phyloP scores from a whole-genome alignment of 345 rosid species.

The Lenwebbia sp. region DNA sequence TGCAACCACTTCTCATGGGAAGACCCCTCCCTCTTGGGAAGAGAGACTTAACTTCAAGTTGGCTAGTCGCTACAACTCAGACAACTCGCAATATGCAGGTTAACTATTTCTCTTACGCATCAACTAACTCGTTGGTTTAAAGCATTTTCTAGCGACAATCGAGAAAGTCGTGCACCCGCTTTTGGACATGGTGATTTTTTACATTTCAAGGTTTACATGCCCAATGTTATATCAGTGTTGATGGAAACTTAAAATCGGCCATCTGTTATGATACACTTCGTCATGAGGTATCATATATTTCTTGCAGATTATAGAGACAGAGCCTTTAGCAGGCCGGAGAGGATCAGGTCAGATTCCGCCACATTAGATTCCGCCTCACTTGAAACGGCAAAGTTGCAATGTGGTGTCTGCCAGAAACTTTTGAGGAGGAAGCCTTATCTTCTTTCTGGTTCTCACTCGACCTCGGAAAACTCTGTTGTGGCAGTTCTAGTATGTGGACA shows the following conservation, averaged over 20 bases:
- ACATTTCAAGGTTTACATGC: neutral
- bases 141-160: neutral
- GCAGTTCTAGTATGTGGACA: slow-evolving; percentile 64
- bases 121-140: neutral
- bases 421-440: slow-evolving; percentile 34
- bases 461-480: slow-evolving; percentile 31
- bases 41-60: slow-evolving; percentile 33
- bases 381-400: slow-evolving; percentile 25
- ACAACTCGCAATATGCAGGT: slow-evolving; percentile 24
- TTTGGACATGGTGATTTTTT: neutral
- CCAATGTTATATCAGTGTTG: neutral
- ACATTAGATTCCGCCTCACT: slow-evolving; percentile 15
- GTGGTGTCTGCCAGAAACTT: slow-evolving; percentile 46
- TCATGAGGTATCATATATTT: neutral
- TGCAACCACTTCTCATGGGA: slow-evolving; percentile 40
- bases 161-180: neutral
- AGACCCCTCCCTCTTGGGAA: slow-evolving; percentile 13
- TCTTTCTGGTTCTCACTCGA: slow-evolving; percentile 19
- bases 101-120: neutral
- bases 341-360: slow-evolving; percentile 29
- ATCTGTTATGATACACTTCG: neutral
- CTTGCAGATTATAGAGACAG: slow-evolving; percentile 29
- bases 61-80: slow-evolving; percentile 15
- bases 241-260: neutral
- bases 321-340: slow-evolving; percentile 25